phyloP scores from a whole-genome alignment of 2,329 filamentous ascomycete genomes.

The Alternaria sp. region DNA sequence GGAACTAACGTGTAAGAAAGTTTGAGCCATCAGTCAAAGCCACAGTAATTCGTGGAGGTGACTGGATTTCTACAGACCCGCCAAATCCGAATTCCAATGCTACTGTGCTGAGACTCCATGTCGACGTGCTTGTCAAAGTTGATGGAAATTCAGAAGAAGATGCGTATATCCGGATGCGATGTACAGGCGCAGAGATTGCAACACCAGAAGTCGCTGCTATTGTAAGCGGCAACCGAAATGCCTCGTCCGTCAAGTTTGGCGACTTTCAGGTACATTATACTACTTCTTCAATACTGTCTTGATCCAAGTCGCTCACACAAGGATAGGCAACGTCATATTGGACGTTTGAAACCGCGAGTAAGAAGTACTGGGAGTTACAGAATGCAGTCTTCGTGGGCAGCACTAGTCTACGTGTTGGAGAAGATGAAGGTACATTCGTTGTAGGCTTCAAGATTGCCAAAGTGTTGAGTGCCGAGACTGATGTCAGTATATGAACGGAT shows the following conservation, averaged over 20 bases:
- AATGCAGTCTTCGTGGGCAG: constrained; percentile 14
- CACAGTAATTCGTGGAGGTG: constrained; percentile 10
- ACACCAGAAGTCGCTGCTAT: not conserved
- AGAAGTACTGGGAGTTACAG: constrained; percentile 10
- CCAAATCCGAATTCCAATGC: not conserved
- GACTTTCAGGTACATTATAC: not conserved
- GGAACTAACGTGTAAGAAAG: not conserved
- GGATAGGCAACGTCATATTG: constrained; percentile 2
- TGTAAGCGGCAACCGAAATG: not conserved
- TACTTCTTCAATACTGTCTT: not conserved
- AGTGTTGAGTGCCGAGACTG: not conserved
- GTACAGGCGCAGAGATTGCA: constrained; percentile 1
- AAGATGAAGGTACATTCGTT: constrained; percentile 4
- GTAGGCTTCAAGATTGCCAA: constrained; percentile 12
- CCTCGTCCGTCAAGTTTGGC: not conserved
- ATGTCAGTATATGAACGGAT: constrained; percentile 2
- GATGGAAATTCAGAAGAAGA: not conserved
- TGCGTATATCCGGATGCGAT: constrained; percentile 7
- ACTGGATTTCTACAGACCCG: constrained; percentile 8
- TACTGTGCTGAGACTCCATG: constrained; percentile 2
- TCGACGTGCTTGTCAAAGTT: constrained; percentile 4
- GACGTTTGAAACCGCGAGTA: constrained; percentile 10
- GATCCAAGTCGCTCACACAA: not conserved
- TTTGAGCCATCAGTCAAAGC: not conserved
- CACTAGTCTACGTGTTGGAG: constrained; percentile 1